Percentiles rank a stretch among this genome's conserved stretches.
Conservation (phyloP, 768 basidiomycete genomes). For the Auricularia heimuer region DNA sequence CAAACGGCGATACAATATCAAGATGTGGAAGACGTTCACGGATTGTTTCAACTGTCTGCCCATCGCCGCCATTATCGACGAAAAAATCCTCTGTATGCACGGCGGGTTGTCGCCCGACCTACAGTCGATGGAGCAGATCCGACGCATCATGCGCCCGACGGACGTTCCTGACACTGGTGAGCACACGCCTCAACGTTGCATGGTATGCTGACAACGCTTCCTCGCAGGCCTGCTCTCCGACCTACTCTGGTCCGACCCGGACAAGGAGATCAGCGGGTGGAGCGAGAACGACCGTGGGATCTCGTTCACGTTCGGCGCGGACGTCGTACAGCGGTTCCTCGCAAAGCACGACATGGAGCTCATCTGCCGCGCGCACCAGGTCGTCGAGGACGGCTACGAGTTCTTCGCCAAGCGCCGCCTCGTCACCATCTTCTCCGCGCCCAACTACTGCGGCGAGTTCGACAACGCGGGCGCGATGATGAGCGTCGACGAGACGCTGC, state of each 20-base stretch:
- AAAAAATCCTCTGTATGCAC: slow-evolving; percentile 99
- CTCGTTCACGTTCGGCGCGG: slow-evolving; percentile 97
- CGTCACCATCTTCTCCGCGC: slow-evolving; percentile 94
- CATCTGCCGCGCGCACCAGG: slow-evolving; percentile 96
- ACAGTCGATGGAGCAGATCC: slow-evolving; percentile 99
- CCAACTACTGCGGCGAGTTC: slow-evolving; percentile 92
- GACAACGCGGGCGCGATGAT: slow-evolving; percentile 99
- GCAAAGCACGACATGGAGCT: slow-evolving; percentile 99
- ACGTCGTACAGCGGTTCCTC: slow-evolving; percentile 95
- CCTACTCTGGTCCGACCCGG: slow-evolving; percentile 96
- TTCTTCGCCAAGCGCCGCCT: slow-evolving; percentile 97
- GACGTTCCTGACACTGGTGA: slow-evolving; percentile 97
- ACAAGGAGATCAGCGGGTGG: slow-evolving; percentile 99
- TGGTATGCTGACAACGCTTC: neutral
- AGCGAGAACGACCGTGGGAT: slow-evolving; percentile 99
- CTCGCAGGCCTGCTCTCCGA: slow-evolving; percentile 81
- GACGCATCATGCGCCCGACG: slow-evolving; percentile 96
- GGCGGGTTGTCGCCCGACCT: slow-evolving; percentile 94
- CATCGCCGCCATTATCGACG: slow-evolving; percentile 98
- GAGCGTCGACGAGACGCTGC: slow-evolving; percentile 94
- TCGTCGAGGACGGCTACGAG: slow-evolving; percentile 98
- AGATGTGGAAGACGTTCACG: slow-evolving; percentile 99
- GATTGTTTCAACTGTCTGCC: slow-evolving; percentile 99
- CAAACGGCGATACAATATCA: slow-evolving; percentile 99
- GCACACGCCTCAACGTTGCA: slow-evolving; percentile 14